Evolutionary conservation across 345 rosid species (phyloP), one percentile per base, ranked within the genome.

Genomic region (Adansonia digitata): DNA sequence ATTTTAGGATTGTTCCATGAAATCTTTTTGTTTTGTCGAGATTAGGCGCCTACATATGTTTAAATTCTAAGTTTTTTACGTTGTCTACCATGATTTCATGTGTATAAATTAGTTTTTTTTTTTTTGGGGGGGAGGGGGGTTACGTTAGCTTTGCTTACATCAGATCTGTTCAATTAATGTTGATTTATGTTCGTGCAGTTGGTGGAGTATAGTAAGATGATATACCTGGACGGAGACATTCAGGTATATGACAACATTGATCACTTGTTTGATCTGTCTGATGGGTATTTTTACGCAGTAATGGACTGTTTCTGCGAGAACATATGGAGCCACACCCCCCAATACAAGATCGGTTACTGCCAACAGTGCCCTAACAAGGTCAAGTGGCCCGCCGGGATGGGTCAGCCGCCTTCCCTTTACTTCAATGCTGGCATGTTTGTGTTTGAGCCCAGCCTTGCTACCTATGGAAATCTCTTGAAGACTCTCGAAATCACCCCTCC

Each of bases 161-260:
- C 49, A 11, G 11, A 45, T 45, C 0, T 45, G 49, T 15, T 10
- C 52, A n/a, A n/a, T n/a, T n/a, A n/a, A n/a, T n/a, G n/a, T n/a
- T n/a, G n/a, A n/a, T n/a, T 15, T 46, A 13, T 46, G 13, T 46
- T 15, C 13, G 13, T 78, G 75, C 86, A 90, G 95, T 88, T 90
- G 22, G 84, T 85, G 55, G 55, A 51, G 55, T 51, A 17, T 18
- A 17, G 22, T 8, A 51, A 51, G 55, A 51, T 51, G 55, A 71
- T 88, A 75, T 88, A 90, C 74, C 69, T 88, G 73, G 95, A 90
- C 53, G 95, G 91, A 10, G 95, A 90, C 74, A 90, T 90, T 40
- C 92, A 91, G 79, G 96, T 91, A 10, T 91, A 85, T 49, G 92
- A 84, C 4, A 89, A 86, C 85, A 83, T 89, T 5, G 93, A 91